A percentile compares a stretch with the other conserved stretches of the same genome.
These are phyloP conservation scores for Kodamaea leandrae DNA, from an alignment of 805 yeast species.

Conservation along the genomic window DNA sequence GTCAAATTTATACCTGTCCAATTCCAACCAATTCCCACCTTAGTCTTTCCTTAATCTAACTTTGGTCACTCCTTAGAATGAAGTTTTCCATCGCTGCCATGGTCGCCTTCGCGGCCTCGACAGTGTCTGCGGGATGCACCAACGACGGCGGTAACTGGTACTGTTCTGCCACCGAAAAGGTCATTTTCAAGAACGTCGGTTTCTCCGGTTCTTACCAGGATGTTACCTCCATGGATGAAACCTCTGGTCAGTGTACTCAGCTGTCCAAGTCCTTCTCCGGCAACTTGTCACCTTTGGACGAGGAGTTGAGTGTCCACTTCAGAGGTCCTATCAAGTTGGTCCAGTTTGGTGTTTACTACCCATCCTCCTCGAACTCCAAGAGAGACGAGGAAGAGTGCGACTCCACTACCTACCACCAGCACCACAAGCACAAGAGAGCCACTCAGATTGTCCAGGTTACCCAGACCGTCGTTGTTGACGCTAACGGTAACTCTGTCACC, in stretches of 20 bases:
- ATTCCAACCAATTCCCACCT: slow-evolving; percentile 7
- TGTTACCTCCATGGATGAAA: slow-evolving; percentile 74
- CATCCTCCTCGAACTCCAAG: slow-evolving; percentile 46
- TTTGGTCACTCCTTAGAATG: slow-evolving; percentile 17
- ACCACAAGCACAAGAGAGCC: slow-evolving; percentile 58
- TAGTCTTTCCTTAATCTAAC: slow-evolving; percentile 11
- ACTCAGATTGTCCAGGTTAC: slow-evolving; percentile 71
- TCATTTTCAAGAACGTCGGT: slow-evolving; percentile 71
- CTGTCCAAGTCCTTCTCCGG: slow-evolving; percentile 61
- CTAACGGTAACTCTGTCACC: slow-evolving; percentile 45
- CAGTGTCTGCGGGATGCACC: slow-evolving; percentile 21
- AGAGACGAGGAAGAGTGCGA: slow-evolving; percentile 47
- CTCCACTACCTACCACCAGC: slow-evolving; percentile 42
- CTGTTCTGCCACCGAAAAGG: slow-evolving; percentile 68
- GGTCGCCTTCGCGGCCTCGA: slow-evolving; percentile 21
- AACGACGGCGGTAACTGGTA: slow-evolving; percentile 33
- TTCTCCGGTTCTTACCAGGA: slow-evolving; percentile 80
- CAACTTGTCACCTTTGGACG: slow-evolving; percentile 72
- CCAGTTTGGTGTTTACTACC: slow-evolving; percentile 90
- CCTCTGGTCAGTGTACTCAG: slow-evolving; percentile 69
- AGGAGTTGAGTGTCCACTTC: slow-evolving; percentile 84
- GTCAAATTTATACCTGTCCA: slow-evolving; percentile 3
- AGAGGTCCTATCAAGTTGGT: slow-evolving; percentile 81
- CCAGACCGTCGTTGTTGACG: slow-evolving; percentile 70
- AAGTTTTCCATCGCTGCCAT: slow-evolving; percentile 23